Evolutionary conservation across 768 basidiomycete species (phyloP).

Genomic region (Suillus americanus): DNA sequence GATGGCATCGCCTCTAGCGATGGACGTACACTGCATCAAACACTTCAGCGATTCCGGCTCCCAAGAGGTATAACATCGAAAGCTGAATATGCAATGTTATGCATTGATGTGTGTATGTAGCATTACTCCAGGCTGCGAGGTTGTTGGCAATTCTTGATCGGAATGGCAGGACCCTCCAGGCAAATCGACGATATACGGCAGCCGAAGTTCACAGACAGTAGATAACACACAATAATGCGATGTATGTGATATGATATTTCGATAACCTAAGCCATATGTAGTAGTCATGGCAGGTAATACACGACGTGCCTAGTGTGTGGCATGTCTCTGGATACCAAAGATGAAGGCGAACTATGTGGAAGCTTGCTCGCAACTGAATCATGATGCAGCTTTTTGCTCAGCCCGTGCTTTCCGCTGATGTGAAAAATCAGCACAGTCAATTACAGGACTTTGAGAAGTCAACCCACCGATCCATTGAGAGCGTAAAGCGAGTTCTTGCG

Average conservation of each 20-base stretch:
- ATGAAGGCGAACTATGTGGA: neutral
- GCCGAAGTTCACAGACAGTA: conserved; percentile 17
- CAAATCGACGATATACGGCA: conserved; percentile 23
- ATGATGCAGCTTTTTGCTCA: conserved; percentile 53
- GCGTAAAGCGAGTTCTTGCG: conserved; percentile 80
- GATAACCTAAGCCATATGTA: conserved; percentile 18
- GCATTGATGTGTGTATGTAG: conserved; percentile 51
- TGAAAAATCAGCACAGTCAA: conserved; percentile 8
- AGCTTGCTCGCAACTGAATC: conserved; percentile 2
- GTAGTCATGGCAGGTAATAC: conserved; percentile 15
- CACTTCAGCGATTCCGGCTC: no score
- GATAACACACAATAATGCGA: conserved; percentile 15
- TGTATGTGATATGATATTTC: conserved; percentile 14
- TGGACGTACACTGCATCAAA: no score
- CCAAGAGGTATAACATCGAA: conserved; percentile 70
- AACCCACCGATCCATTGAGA: conserved; percentile 70
- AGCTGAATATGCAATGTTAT: conserved; percentile 54
- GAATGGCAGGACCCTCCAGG: conserved; percentile 30
- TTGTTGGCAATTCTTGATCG: conserved; percentile 62
- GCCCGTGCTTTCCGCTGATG: conserved; percentile 64
- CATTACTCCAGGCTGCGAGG: conserved; percentile 54
- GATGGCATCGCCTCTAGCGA: no score
- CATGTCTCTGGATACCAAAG: neutral
- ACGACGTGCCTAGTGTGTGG: neutral
- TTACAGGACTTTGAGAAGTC: neutral